Evolutionary conservation across 164 flowering plant species (phyloP).

Genomic region (Echeveria elegans): DNA sequence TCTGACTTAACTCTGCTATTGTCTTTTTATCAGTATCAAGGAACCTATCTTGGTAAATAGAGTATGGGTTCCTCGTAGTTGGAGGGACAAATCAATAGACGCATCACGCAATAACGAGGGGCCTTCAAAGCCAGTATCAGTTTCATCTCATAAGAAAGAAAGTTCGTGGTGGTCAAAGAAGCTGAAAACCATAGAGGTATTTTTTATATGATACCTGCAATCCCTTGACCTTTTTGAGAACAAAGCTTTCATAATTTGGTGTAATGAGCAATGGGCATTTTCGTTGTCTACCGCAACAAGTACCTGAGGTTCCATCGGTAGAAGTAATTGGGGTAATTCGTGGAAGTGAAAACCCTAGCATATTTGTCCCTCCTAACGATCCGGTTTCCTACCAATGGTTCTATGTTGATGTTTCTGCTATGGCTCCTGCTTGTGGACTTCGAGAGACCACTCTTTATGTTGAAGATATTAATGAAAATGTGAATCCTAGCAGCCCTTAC

Average conservation of each 20-base stretch:
- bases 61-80: too few relatives aligned
- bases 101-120: too few relatives aligned
- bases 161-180: too few relatives aligned
- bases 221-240: too few relatives aligned
- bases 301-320: conserved; percentile 25
- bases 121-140: too few relatives aligned
- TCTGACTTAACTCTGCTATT: too few relatives aligned
- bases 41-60: too few relatives aligned
- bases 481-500: conserved; percentile 62
- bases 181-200: too few relatives aligned
- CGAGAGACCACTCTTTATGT: conserved; percentile 60
- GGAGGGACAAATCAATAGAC: too few relatives aligned
- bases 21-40: too few relatives aligned
- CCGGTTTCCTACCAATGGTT: conserved; percentile 78
- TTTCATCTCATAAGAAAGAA: too few relatives aligned
- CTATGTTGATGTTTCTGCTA: conserved; percentile 81
- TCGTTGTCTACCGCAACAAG: conserved; percentile 32
- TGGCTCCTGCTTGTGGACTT: conserved; percentile 59
- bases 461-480: conserved; percentile 70
- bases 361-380: conserved; percentile 89
- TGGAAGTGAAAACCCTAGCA: conserved; percentile 86
- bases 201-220: too few relatives aligned
- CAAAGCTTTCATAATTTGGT: background rate
- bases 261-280: background rate
- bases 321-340: conserved; percentile 81